Conservation (phyloP, 768 basidiomycete genomes). For the Xerocomus spinulosus region DNA sequence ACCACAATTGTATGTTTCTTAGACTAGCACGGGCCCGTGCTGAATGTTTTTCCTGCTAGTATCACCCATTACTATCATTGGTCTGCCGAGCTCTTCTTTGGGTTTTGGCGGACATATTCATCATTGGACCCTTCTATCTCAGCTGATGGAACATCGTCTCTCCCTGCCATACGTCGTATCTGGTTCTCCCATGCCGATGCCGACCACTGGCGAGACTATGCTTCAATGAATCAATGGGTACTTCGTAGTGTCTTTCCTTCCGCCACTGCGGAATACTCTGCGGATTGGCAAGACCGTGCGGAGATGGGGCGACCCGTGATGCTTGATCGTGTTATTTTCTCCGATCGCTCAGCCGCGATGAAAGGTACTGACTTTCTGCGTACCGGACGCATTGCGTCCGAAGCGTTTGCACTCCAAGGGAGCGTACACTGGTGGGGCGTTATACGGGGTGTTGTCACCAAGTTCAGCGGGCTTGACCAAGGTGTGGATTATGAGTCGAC, state of each 20-base stretch:
- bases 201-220: conserved; percentile 86
- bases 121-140: conserved; percentile 71
- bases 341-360: conserved; percentile 85
- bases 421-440: conserved; percentile 83
- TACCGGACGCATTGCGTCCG: conserved; percentile 73
- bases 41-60: conserved; percentile 34
- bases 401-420: conserved; percentile 70
- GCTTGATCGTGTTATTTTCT: conserved; percentile 83
- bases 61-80: conserved; percentile 94
- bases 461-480: conserved; percentile 58
- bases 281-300: conserved; percentile 81
- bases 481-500: conserved; percentile 44
- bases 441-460: conserved; percentile 65
- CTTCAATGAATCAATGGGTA: conserved; percentile 87
- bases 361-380: conserved; percentile 57
- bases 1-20: conserved; percentile 67
- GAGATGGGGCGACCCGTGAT: conserved; percentile 66
- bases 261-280: conserved; percentile 69
- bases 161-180: conserved; percentile 71
- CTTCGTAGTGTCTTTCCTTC: conserved; percentile 78
- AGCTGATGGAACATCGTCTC: conserved; percentile 57
- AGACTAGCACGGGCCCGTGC: neutral
- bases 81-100: conserved; percentile 88
- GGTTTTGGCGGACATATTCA: conserved; percentile 88
- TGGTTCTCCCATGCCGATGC: conserved; percentile 72